Percentiles rank a stretch among this genome's conserved stretches.
Evolutionary conservation across 495 filamentous ascomycete genomes (phyloP).

Genomic region (Penicillium soppii): DNA sequence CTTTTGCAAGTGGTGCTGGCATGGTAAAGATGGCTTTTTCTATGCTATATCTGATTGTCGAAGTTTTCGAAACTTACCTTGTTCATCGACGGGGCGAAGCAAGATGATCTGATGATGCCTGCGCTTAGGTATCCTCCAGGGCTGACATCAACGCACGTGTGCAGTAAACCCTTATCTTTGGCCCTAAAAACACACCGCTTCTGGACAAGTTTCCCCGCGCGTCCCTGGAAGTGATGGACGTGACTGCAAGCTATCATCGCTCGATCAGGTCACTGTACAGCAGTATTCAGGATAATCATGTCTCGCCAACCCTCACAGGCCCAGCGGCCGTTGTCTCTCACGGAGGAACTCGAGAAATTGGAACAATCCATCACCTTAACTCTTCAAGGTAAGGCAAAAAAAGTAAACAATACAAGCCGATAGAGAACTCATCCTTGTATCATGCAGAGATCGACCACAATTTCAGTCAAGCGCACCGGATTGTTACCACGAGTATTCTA

Average conservation of each 20-base stretch:
- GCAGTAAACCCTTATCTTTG: conserved; percentile 34
- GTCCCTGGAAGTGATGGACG: conserved; percentile 6
- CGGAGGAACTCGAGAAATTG: conserved; percentile 93
- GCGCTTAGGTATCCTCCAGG: conserved; percentile 14
- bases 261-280: not conserved
- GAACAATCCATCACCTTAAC: conserved; percentile 97
- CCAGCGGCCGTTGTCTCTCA: conserved; percentile 71
- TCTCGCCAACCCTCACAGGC: conserved; percentile 52
- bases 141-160: conserved; percentile 27
- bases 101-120: conserved; percentile 20
- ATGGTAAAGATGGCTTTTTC: conserved; percentile 25
- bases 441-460: conserved; percentile 93
- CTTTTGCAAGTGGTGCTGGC: conserved; percentile 56
- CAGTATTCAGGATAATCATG: conserved; percentile 30
- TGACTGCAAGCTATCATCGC: not conserved
- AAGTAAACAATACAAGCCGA: conserved; percentile 16
- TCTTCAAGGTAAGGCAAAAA: conserved; percentile 67
- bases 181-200: conserved; percentile 38
- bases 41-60: conserved; percentile 1
- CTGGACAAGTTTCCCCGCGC: conserved; percentile 31
- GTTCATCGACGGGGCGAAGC: not conserved
- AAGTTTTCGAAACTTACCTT: not conserved
- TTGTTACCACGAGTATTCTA: conserved; percentile 90
- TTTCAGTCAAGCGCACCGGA: conserved; percentile 94
- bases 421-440: conserved; percentile 8